phyloP scores from a whole-genome alignment of 2,329 filamentous ascomycete species.

The Exophiala sp. region DNA sequence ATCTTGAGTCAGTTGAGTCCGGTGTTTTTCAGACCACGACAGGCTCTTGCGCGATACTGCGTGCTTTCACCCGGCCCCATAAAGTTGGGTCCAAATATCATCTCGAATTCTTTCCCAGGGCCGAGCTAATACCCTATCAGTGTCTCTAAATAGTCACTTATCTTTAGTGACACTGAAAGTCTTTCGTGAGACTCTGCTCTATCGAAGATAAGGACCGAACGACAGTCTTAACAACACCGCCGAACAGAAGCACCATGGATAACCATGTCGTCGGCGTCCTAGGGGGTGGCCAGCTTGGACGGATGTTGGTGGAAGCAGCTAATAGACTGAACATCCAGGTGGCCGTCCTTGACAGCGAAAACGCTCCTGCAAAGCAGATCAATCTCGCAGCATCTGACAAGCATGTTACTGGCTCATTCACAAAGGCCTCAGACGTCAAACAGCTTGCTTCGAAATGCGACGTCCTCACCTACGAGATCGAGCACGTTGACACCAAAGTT shows the following conservation, averaged over 20 bases:
- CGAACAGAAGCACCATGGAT: slow-evolving; percentile 12
- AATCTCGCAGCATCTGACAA: slow-evolving; percentile 53
- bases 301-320: slow-evolving; percentile 90
- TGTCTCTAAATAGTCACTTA: not conserved
- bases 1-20: no score
- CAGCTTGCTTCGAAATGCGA: slow-evolving; percentile 66
- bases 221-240: not conserved
- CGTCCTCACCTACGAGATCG: slow-evolving; percentile 83
- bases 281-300: slow-evolving; percentile 70
- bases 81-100: no score
- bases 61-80: no score
- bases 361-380: slow-evolving; percentile 72
- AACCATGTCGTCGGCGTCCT: slow-evolving; percentile 44
- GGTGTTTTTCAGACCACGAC: no score
- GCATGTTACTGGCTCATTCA: slow-evolving; percentile 77
- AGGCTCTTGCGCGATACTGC: no score
- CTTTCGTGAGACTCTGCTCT: not conserved
- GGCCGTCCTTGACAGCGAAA: slow-evolving; percentile 69
- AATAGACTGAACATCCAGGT: slow-evolving; percentile 70
- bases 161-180: not conserved
- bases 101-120: not conserved
- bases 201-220: not conserved
- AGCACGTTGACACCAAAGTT: slow-evolving; percentile 77
- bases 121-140: not conserved
- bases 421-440: slow-evolving; percentile 68